Base-by-base conservation (phyloP, 371 early-diverging fungal species). In the Quaeritorhiza haematococci region DNA sequence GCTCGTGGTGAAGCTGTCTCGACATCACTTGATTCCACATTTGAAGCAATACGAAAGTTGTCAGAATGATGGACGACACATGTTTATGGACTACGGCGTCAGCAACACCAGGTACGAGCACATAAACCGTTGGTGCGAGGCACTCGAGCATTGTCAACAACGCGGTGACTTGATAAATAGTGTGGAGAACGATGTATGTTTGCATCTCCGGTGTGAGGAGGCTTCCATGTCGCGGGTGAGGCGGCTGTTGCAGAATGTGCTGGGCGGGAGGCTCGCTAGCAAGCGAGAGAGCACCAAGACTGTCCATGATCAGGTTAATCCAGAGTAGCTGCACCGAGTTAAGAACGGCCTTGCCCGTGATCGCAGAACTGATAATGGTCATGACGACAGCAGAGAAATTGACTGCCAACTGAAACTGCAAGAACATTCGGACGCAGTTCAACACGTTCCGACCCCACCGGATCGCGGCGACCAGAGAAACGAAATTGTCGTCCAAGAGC, bases 401-500 rank as follows among this genome's bases (percentile, higher is more conserved):
- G 62, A 95, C 93, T 2, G 93, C 91, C 35, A 97, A 79, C 72
- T 97, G 98, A 80, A 96, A 96, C 73, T 96, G 95, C 68, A 95
- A 74, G 78, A 97, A 97, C 73, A 94, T 95, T 58, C 94, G 86
- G n/a, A 98, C 91, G 61, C 87, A 85, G 73, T 93, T 92, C 57
- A 93, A 89, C 28, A 98, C 92, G 48, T 93, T 88, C 51, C 96
- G 85, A 28, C 98, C 95, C 98, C 98, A 98, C 61, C 83, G 73
- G 58, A 96, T 76, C 3, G 95, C 84, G 72, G 90, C 89, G 49
- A 95, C 85, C 51, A 94, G 89, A 3, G 91, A 90, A 56, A 84
- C 89, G 65, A 74, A 77, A 71, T 94, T 93, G 74, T 95, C 96
- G 65, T 96, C 94, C 87, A 96, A 84, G 48, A 97, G 77, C 45